Conservation (phyloP, 1,139 yeast genomes). For the Arxiozyma slooffiae region DNA sequence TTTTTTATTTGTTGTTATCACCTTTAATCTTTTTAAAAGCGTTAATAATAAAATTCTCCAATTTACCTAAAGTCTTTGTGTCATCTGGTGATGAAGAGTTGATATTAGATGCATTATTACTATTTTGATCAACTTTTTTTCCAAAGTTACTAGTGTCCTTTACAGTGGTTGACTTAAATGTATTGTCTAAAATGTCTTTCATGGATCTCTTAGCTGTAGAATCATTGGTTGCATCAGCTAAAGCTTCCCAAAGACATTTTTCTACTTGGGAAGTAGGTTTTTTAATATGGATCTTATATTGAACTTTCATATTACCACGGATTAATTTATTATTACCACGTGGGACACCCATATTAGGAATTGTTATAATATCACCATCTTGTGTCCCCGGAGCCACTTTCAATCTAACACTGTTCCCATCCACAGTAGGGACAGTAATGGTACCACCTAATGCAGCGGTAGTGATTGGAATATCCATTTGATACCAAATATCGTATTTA, state of each 20-base stretch:
- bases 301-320: slow-evolving; percentile 77
- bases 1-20: slow-evolving; percentile 12
- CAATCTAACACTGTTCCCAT: slow-evolving; percentile 61
- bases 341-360: slow-evolving; percentile 88
- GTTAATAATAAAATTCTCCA: slow-evolving; percentile 54
- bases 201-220: slow-evolving; percentile 56
- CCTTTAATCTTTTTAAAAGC: slow-evolving; percentile 49
- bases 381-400: slow-evolving; percentile 86
- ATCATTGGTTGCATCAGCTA: slow-evolving; percentile 86
- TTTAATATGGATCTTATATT: slow-evolving; percentile 59
- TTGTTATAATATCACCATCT: slow-evolving; percentile 59
- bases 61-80: slow-evolving; percentile 48
- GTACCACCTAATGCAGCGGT: slow-evolving; percentile 96
- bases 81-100: slow-evolving; percentile 34
- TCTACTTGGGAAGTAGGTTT: slow-evolving; percentile 81
- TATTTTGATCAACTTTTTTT: not conserved
- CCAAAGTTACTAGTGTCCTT: not conserved
- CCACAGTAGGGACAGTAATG: slow-evolving; percentile 77
- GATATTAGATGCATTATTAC: slow-evolving; percentile 23
- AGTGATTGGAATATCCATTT: slow-evolving; percentile 72
- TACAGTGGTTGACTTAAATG: not conserved
- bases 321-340: slow-evolving; percentile 33
- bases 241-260: slow-evolving; percentile 82
- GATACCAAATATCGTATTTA: slow-evolving; percentile 46
- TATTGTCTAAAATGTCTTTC: not conserved